Percentiles rank a stretch among this genome's conserved stretches.
Conservation (phyloP, 192 early-diverging fungal species). For the Obelidium mucronatum region DNA sequence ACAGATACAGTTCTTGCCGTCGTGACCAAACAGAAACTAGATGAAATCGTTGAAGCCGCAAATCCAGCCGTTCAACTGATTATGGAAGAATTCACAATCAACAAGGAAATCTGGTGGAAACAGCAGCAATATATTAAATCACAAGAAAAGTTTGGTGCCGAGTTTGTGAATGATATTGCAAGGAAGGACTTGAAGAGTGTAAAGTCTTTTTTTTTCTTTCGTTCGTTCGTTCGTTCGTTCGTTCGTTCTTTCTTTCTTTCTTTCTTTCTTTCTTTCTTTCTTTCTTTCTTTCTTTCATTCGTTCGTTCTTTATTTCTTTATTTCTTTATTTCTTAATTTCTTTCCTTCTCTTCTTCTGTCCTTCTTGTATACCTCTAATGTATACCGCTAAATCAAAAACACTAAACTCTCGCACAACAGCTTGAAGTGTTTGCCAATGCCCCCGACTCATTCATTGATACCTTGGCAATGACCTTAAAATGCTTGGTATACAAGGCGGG, state of each 20-base stretch:
- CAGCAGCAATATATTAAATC: constrained; percentile 30
- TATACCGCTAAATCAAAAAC: neutral
- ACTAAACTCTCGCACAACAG: constrained; percentile 40
- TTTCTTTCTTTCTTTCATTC: neutral
- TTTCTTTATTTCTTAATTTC: neutral
- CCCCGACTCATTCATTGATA: constrained; percentile 45
- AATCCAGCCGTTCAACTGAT: constrained; percentile 34
- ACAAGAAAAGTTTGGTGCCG: constrained; percentile 51
- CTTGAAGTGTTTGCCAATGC: constrained; percentile 46
- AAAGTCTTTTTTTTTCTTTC: constrained; percentile 49
- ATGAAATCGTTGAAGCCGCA: constrained; percentile 26
- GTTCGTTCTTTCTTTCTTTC: neutral
- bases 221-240: neutral
- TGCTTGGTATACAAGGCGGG: constrained; percentile 34
- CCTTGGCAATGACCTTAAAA: constrained; percentile 41
- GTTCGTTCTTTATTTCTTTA: constrained; percentile 30
- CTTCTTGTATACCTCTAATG: neutral
- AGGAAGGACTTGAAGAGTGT: constrained; percentile 48
- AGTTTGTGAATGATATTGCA: constrained; percentile 51
- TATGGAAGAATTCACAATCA: constrained; percentile 22
- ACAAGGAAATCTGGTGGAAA: constrained; percentile 38
- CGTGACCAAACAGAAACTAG: constrained; percentile 50
- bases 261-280: neutral
- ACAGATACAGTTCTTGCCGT: constrained; percentile 46
- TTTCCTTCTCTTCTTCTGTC: neutral